Base-by-base conservation (phyloP, 1,139 yeast species). In the Yamadazyma friedrichii region DNA sequence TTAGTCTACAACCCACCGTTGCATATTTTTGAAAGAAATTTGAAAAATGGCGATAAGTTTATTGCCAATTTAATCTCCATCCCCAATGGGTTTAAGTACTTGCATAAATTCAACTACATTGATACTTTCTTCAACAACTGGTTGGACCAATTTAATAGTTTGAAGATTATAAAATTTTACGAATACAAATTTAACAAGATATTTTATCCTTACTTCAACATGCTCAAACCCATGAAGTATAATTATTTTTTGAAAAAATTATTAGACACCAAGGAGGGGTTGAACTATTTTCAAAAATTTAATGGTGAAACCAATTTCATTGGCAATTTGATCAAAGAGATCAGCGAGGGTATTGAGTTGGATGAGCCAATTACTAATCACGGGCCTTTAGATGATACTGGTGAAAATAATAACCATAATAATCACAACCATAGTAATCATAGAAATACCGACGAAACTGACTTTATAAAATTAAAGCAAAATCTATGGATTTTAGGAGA, bases 401-500 rank as follows among this genome's bases (percentile, higher is more conserved):
- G 24, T 20, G 24, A 20, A 20, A 20, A 20, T 20, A 20, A 20
- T 6, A 20, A 20, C 8, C 24, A 20, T 20, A 20, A 20, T 20
- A 20, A 20, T 8, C 24, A 20, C 8, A 5, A 20, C 8, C 24
- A 20, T 20, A 20, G 24, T 20, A 27, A 27, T 27, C 13, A n/a
- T 6, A 11, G 9, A n/a, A 27, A 4, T 4, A 6, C 6, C 3
- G 30, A 27, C 3, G 9, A 11, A 4, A 9, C 13, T 3, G 15
- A 12, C 3, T 27, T 27, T n/a, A 27, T n/a, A 3, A 27, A n/a
- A 11, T 59, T 89, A 22, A 88, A 87, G 54, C 88, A 91, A 12
- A 79, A 85, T 37, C 56, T 91, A 36, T 93, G 98, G 97, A 84
- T 95, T 3, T 71, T 88, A 33, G 97, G 97, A 0, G 83, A 83